Base-by-base conservation (phyloP, 768 basidiomycete genomes). In the Atractiella rhizophila region DNA sequence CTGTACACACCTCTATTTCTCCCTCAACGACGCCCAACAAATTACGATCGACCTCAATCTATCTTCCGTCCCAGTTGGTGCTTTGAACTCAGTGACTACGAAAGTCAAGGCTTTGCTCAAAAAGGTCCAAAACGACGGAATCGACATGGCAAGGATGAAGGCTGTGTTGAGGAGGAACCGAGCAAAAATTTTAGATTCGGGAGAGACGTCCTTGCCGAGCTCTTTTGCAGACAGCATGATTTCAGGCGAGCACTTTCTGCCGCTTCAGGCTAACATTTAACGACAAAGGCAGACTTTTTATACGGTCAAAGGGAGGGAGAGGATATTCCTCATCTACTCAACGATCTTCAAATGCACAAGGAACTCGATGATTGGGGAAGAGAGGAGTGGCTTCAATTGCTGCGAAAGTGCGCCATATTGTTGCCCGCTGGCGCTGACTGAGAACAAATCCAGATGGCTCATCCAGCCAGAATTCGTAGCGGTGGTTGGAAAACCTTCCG, bases 131-230 rank as follows among this genome's bases (percentile, higher is more conserved):
- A 52, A 66, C 15, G 70, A 75, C 39, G 83, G 78, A 4, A 64
- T 96, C 36, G 81, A 96, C 57, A 83, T 94, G 76, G 65, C 72
- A 24, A 65, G 88, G 9, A 91, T 98, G 75, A 57, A 60, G 13
- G 74, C 79, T 70, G 65, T 91, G 15, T 70, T 98, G 34, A 69
- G 73, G 48, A 65, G 83, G 37, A 82, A 91, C 51, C 76, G 81
- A 59, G 73, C 85, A 41, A 82, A 85, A n/a, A n/a, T n/a, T n/a
- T n/a, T n/a, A n/a, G n/a, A n/a, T n/a, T n/a, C n/a, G n/a, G n/a
- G n/a, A n/a, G n/a, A n/a, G n/a, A n/a, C n/a, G n/a, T n/a, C n/a
- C n/a, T n/a, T n/a, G n/a, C n/a, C n/a, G n/a, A n/a, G n/a, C n/a
- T n/a, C n/a, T n/a, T n/a, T n/a, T n/a, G n/a, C n/a, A n/a, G n/a